Conservation (phyloP, 345 rosid species). For the Citrus reticulata region DNA sequence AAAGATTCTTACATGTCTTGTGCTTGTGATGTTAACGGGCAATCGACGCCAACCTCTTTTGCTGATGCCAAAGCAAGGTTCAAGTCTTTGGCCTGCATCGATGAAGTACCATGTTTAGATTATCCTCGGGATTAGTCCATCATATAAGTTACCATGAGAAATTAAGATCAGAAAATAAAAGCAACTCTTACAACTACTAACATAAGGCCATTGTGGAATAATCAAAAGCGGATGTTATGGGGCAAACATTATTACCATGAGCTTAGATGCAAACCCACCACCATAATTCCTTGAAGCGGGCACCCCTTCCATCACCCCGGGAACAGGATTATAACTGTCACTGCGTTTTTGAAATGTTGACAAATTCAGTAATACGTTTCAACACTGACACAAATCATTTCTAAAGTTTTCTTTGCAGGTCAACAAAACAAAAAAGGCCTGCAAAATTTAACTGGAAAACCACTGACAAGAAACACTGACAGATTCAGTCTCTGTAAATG, state of each 20-base stretch:
- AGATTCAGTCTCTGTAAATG: background rate
- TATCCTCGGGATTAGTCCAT: background rate
- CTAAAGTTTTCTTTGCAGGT: background rate
- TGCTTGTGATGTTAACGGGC: conserved; percentile 56
- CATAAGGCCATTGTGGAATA: background rate
- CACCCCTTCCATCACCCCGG: conserved; percentile 94
- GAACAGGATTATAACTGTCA: conserved; percentile 89
- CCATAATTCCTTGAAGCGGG: conserved; percentile 77
- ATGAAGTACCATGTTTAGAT: background rate
- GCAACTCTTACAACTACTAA: background rate
- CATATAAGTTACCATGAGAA: background rate
- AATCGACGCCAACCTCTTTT: conserved; percentile 46
- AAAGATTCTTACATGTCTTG: conserved; percentile 58
- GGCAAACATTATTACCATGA: conserved; percentile 55
- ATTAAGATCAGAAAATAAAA: background rate
- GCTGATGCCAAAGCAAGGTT: conserved; percentile 69
- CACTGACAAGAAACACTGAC: background rate
- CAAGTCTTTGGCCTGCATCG: conserved; percentile 80
- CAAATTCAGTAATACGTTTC: conserved; percentile 3
- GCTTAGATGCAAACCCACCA: conserved; percentile 81
- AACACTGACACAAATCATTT: background rate
- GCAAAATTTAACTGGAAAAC: background rate
- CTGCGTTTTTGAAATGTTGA: conserved; percentile 36
- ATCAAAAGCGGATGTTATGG: background rate
- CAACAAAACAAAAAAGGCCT: background rate